A percentile compares a stretch with the other conserved stretches of the same genome.
phyloP scores from a whole-genome alignment of 1,284 basidiomycete genomes.

The Cutaneotrichosporon spelunceum region DNA sequence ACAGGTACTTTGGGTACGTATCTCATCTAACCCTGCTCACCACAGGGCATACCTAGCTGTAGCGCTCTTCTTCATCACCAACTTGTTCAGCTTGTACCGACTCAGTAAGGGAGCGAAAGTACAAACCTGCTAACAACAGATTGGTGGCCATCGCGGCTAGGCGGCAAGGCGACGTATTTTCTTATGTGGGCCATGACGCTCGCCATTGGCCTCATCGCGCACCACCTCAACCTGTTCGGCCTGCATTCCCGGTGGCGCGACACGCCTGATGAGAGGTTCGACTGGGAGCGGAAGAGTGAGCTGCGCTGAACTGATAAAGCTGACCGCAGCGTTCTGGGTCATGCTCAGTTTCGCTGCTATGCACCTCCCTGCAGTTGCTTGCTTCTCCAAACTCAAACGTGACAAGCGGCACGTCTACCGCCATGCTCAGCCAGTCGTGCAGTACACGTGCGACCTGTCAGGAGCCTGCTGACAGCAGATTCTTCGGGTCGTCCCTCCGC shows the following conservation, averaged over 20 bases:
- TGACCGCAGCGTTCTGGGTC: conserved; percentile 54
- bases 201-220: conserved; percentile 52
- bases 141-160: conserved; percentile 53
- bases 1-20: conserved; percentile 46
- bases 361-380: conserved; percentile 57
- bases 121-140: conserved; percentile 23
- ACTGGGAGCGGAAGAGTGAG: conserved; percentile 59
- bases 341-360: conserved; percentile 57
- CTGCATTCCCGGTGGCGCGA: conserved; percentile 32
- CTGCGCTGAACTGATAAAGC: conserved; percentile 1
- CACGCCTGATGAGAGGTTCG: conserved; percentile 43
- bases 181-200: conserved; percentile 56
- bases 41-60: conserved; percentile 54
- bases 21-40: neutral
- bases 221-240: conserved; percentile 53
- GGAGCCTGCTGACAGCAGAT: conserved; percentile 31
- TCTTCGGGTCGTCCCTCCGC: conserved; percentile 51
- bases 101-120: conserved; percentile 34
- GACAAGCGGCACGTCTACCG: conserved; percentile 49
- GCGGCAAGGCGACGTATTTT: conserved; percentile 55
- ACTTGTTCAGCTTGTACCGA: conserved; percentile 57
- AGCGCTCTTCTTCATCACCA: conserved; percentile 58
- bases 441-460: conserved; percentile 13
- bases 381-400: conserved; percentile 51
- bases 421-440: conserved; percentile 25